Base-by-base conservation (phyloP, 768 basidiomycete species). In the Suillus spraguei region DNA sequence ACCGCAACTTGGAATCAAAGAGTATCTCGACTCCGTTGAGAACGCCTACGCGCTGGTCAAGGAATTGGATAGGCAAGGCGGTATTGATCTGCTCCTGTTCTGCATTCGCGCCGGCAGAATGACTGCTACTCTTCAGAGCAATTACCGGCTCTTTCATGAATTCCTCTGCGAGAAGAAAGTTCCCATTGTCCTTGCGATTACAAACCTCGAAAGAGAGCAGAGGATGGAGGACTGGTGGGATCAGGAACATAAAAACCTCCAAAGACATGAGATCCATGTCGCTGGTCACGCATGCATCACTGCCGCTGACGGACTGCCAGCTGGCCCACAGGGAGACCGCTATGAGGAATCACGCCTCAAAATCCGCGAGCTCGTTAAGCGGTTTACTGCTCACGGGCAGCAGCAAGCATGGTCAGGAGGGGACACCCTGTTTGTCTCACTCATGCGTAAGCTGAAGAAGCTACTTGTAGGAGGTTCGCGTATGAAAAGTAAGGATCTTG, bases 21-120 rank as follows among this genome's bases (percentile, higher is more conserved):
- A 68, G 28, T 71, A 68, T 47, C 64, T 75, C 16, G 70, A 67
- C 6, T 73, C 73, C 22, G 70, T 77, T 46, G 70, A 70, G 22
- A 70, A 76, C 28, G 70, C 76, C 5, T 69, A 75, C 22, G 33
- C 62, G 10, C 77, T 83, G 13, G 71, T 83, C 54, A 68, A 69
- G 35, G 64, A 65, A 14, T 66, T 82, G 39, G 69, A 68, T 20
- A 63, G 53, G 32, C 59, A 66, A 22, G 76, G 71, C 0, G 81
- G 82, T 0, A 70, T 82, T 60, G 77, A 69, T 66, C 73, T 82
- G 5, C 77, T 82, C 3, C 54, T 82, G 17, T 81, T 75, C 64
- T 76, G 76, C 44, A 77, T 82, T 50, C 76, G 78, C 14, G 78
- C 74, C 1, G 76, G 78, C 17, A 68, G 79, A 64, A 71, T 81